Percentiles rank a stretch among this genome's conserved stretches.
Evolutionary conservation across 371 early-diverging fungal genomes (phyloP).

Genomic region (Batkoa obscura): DNA sequence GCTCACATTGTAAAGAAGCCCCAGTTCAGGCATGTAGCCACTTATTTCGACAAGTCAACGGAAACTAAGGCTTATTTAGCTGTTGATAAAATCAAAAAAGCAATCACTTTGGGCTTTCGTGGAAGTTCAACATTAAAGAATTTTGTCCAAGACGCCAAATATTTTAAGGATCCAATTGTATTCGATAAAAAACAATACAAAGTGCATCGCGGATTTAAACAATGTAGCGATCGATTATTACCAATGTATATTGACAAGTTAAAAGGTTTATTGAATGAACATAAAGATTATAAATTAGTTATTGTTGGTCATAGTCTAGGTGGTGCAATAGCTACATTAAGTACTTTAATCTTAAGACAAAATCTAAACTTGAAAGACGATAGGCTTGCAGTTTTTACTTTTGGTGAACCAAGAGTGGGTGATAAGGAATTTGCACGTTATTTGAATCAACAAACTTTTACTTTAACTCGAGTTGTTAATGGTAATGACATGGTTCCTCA

Average conservation of each 20-base stretch:
- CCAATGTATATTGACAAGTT: background rate
- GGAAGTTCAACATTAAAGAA: background rate
- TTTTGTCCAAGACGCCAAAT: background rate
- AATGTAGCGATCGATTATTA: background rate
- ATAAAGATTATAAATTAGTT: background rate
- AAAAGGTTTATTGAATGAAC: background rate
- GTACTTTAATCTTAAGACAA: background rate
- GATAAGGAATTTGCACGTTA: background rate
- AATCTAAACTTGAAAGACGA: background rate
- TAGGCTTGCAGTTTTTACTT: background rate
- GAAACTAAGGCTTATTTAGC: background rate
- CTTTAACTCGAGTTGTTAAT: background rate
- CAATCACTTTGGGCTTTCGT: background rate
- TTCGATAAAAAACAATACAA: background rate
- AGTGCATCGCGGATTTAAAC: background rate
- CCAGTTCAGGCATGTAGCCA: too few species aligned
- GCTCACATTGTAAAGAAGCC: background rate
- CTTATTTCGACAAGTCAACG: too few species aligned
- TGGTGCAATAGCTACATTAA: background rate
- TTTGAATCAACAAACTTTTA: background rate
- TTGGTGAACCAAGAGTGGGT: background rate
- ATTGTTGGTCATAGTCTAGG: background rate
- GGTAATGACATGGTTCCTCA: background rate
- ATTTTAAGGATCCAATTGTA: background rate
- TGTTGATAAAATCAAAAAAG: background rate